These are phyloP conservation scores for Geosmithia flava DNA, from an alignment of 2,329 filamentous ascomycete species.

Conservation along the genomic window DNA sequence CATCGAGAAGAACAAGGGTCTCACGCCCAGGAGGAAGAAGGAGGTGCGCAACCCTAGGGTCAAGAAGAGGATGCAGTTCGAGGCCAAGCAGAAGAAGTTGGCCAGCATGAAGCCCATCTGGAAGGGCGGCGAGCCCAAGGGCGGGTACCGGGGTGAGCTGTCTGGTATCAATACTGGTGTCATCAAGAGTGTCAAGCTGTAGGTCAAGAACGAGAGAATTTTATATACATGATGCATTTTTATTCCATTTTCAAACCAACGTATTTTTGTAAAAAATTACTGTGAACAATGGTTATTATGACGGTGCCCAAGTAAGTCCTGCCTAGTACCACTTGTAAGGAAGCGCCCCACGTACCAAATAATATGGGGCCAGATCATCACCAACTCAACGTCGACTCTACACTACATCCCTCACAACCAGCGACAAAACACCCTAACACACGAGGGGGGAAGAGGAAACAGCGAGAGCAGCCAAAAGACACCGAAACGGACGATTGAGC, in stretches of 20 bases:
- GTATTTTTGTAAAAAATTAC: too few relatives aligned
- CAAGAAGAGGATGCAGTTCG: slow-evolving; percentile 96
- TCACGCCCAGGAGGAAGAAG: slow-evolving; percentile 84
- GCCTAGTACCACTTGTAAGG: too few relatives aligned
- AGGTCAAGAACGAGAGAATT: slow-evolving; percentile 12
- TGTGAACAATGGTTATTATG: too few relatives aligned
- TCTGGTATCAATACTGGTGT: slow-evolving; percentile 92
- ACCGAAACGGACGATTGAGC: neutral
- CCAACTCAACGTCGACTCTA: too few relatives aligned
- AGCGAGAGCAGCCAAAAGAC: too few relatives aligned
- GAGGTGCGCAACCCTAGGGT: slow-evolving; percentile 89
- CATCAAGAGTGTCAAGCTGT: slow-evolving; percentile 89
- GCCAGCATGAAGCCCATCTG: slow-evolving; percentile 75
- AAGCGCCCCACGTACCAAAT: too few relatives aligned
- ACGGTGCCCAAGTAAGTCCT: too few relatives aligned
- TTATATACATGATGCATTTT: neutral
- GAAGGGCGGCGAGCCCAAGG: slow-evolving; percentile 71
- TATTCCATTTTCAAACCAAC: too few relatives aligned
- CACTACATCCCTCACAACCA: too few relatives aligned
- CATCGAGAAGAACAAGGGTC: slow-evolving; percentile 96
- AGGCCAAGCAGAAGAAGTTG: slow-evolving; percentile 96
- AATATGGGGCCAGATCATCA: too few relatives aligned
- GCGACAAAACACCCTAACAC: too few relatives aligned
- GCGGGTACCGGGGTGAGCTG: slow-evolving; percentile 81
- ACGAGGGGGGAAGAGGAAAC: too few relatives aligned